phyloP scores from a whole-genome alignment of 2,329 filamentous ascomycete genomes.

The Dothideomycetes sp. region DNA sequence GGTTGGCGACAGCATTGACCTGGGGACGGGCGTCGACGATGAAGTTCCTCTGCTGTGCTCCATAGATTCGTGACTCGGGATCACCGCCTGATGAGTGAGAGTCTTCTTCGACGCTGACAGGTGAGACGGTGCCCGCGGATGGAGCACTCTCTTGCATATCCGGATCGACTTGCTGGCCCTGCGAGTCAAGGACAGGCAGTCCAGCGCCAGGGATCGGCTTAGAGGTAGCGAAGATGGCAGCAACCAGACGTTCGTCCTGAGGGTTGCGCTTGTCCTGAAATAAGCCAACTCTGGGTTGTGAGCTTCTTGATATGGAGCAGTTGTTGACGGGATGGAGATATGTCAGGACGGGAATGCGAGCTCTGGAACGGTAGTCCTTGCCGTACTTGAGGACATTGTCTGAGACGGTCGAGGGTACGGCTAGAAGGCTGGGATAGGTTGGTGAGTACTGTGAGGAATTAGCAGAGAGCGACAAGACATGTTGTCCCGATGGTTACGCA shows the following conservation, averaged over 20 bases:
- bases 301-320: conserved; percentile 90
- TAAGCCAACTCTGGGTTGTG: conserved; percentile 81
- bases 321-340: conserved; percentile 97
- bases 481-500: conserved; percentile 24
- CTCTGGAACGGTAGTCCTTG: conserved; percentile 75
- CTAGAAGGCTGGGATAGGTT: conserved; percentile 79
- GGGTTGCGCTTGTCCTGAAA: conserved; percentile 73
- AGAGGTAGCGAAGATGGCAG: conserved; percentile 80
- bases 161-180: conserved; percentile 5
- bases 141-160: conserved; percentile 1
- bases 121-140: not conserved
- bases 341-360: conserved; percentile 78
- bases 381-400: conserved; percentile 95
- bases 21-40: conserved; percentile 94
- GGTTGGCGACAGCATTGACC: conserved; percentile 90
- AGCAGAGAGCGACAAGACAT: not conserved
- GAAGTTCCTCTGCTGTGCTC: conserved; percentile 84
- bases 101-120: not conserved
- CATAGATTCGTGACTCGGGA: no score
- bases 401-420: conserved; percentile 83
- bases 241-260: conserved; percentile 88
- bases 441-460: conserved; percentile 57
- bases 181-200: conserved; percentile 9
- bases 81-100: not conserved
- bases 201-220: conserved; percentile 14